phyloP scores from a whole-genome alignment of 306 rosid genomes.

The Quercus glauca region DNA sequence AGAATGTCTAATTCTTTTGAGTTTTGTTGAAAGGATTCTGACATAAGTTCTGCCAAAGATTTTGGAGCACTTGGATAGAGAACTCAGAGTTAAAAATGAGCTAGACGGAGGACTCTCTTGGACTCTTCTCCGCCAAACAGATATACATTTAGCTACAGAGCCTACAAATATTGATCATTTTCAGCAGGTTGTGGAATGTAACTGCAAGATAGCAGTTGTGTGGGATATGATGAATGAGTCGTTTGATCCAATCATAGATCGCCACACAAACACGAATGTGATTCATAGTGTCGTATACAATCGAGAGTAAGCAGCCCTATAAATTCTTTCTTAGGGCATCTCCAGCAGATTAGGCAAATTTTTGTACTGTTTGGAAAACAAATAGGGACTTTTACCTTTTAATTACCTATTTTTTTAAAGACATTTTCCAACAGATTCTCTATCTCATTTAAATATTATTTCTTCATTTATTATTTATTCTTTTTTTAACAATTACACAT shows the following conservation, averaged over 20 bases:
- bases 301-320: conserved; percentile 18
- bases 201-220: conserved; percentile 30
- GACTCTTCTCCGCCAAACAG: conserved; percentile 23
- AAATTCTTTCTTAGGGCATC: too few relatives aligned
- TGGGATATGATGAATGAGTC: conserved; percentile 22
- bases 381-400: too few relatives aligned
- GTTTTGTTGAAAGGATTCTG: not conserved
- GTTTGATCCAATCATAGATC: conserved; percentile 21
- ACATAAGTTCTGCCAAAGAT: conserved; percentile 15
- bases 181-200: conserved; percentile 11
- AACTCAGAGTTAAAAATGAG: conserved; percentile 16
- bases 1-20: not conserved
- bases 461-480: too few relatives aligned
- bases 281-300: conserved; percentile 25
- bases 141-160: not conserved
- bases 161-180: not conserved
- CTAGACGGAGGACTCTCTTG: conserved; percentile 20
- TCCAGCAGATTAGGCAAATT: too few relatives aligned
- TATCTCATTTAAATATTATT: too few relatives aligned
- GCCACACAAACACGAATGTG: conserved; percentile 19
- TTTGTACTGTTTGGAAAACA: too few relatives aligned
- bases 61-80: conserved; percentile 19
- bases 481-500: too few relatives aligned
- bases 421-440: too few relatives aligned
- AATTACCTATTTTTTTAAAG: too few relatives aligned